Conservation (phyloP, 2,329 filamentous ascomycete genomes). For the Xylariaceae sp. region DNA sequence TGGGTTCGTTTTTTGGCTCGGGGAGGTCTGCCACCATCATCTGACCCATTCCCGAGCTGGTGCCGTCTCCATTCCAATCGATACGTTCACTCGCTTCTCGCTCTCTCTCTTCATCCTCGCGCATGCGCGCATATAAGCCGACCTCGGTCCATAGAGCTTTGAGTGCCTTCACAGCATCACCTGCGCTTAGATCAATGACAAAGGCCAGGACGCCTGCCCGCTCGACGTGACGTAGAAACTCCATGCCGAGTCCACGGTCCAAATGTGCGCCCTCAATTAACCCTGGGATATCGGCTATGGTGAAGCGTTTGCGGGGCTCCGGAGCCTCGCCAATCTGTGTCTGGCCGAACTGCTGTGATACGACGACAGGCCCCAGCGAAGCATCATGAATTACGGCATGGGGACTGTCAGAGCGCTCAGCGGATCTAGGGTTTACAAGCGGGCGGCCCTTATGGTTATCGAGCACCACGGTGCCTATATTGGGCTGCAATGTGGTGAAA, state of each 20-base stretch:
- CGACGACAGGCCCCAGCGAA: constrained; percentile 38
- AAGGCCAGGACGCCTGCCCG: constrained; percentile 92
- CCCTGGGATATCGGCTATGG: constrained; percentile 93
- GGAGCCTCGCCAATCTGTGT: constrained; percentile 41
- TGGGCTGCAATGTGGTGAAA: constrained; percentile 93
- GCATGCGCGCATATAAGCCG: constrained; percentile 79
- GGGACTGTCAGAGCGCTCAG: constrained; percentile 38
- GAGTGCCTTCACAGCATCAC: constrained; percentile 79
- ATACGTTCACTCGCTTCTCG: constrained; percentile 63
- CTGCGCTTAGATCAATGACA: constrained; percentile 82
- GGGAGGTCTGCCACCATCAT: constrained; percentile 41
- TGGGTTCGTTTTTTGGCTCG: constrained; percentile 24
- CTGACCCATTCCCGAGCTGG: constrained; percentile 20
- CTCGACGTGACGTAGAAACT: constrained; percentile 93
- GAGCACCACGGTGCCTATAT: constrained; percentile 93
- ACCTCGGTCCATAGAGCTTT: constrained; percentile 90
- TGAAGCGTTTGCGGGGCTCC: constrained; percentile 76
- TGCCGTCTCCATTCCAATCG: constrained; percentile 64
- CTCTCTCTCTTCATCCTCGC: constrained; percentile 74
- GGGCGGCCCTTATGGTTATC: constrained; percentile 85
- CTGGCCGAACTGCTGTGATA: constrained; percentile 31
- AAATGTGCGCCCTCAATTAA: constrained; percentile 91
- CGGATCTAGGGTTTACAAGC: constrained; percentile 43
- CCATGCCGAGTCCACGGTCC: constrained; percentile 87
- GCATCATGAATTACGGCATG: constrained; percentile 47